Conservation (phyloP, 1,284 basidiomycete genomes). For the Volvariella surrecta region DNA sequence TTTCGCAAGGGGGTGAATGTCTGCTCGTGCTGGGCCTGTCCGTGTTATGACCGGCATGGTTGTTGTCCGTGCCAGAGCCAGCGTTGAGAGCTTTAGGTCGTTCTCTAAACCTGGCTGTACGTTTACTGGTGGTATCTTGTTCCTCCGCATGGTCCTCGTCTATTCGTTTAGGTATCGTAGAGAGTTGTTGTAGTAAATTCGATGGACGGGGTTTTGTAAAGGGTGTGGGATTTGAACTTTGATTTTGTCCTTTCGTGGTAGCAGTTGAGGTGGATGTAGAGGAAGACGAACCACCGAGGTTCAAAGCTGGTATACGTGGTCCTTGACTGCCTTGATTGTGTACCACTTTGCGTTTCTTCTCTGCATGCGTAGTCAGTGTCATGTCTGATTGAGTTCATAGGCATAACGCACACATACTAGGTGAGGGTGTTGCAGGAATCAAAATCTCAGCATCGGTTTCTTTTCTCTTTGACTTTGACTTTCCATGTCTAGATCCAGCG, state of each 20-base stretch:
- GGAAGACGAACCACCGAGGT: too few species aligned
- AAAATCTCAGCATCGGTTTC: conserved; percentile 32
- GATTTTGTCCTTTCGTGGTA: background rate
- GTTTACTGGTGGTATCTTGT: conserved; percentile 11
- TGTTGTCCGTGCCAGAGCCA: too few species aligned
- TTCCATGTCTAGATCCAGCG: conserved; percentile 6
- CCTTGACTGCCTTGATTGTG: conserved; percentile 16
- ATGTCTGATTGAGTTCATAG: conserved; percentile 7
- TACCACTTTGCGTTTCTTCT: conserved; percentile 37
- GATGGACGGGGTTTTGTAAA: conserved; percentile 23
- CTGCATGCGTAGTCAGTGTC: conserved; percentile 21
- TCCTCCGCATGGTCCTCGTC: conserved; percentile 13
- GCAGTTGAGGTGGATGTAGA: conserved; percentile 4
- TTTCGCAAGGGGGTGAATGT: background rate
- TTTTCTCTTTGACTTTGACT: conserved; percentile 27
- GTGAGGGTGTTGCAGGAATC: conserved; percentile 62
- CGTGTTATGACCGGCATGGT: too few species aligned
- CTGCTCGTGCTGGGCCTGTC: too few species aligned
- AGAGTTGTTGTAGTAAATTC: conserved; percentile 39
- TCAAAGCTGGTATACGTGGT: too few species aligned
- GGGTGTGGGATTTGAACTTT: background rate
- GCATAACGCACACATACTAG: conserved; percentile 40
- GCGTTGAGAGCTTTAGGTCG: conserved; percentile 18
- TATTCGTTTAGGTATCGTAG: conserved; percentile 21
- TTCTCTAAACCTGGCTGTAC: conserved; percentile 39